Evolutionary conservation across 2,329 filamentous ascomycete species (phyloP), one percentile per base, ranked within the genome.

Genomic region (Chaetothyriales sp.): DNA sequence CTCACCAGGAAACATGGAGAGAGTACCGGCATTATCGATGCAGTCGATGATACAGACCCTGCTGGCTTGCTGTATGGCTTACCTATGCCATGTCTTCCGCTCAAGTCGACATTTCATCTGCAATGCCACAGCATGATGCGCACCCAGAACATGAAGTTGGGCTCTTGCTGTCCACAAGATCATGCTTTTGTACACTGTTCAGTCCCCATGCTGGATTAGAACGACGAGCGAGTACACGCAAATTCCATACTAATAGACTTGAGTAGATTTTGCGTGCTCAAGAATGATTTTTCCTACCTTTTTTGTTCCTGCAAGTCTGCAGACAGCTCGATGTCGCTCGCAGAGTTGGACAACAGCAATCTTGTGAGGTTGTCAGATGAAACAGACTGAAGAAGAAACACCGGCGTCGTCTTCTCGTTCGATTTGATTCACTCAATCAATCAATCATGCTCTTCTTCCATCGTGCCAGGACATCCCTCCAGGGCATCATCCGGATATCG

Each of bases 381-480:
- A 32, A 32, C 28, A 32, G 28, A 10, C 28, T 32, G 12, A 32
- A 32, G 8, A 32, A 32, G 12, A 9, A 7, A 28, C 9, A 15
- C 15, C 3, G 10, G 18, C n/a, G n/a, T n/a, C n/a, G 54, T 10
- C 32, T 66, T 65, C 61, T 69, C 68, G n/a, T n/a, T n/a, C n/a
- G n/a, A n/a, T n/a, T n/a, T n/a, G n/a, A n/a, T 44, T 69, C 28
- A 2, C 28, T 66, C 51, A 47, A 75, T 74, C 51, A 74, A 75
- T 78, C 64, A 81, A 59, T 79, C 79, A 63, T 82, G 79, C 60
- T 95, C 89, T 62, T 95, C 88, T 67, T 95, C 92, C 0, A 80
- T 84, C 36, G 82, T 51, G 0, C 92, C 92, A 0, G 92, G 90
- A 72, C 92, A 98, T 0, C 86, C 89, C 10, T 92, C 86, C 83